Conservation (phyloP, 495 filamentous ascomycete genomes). For the Rhypophila decipiens region DNA sequence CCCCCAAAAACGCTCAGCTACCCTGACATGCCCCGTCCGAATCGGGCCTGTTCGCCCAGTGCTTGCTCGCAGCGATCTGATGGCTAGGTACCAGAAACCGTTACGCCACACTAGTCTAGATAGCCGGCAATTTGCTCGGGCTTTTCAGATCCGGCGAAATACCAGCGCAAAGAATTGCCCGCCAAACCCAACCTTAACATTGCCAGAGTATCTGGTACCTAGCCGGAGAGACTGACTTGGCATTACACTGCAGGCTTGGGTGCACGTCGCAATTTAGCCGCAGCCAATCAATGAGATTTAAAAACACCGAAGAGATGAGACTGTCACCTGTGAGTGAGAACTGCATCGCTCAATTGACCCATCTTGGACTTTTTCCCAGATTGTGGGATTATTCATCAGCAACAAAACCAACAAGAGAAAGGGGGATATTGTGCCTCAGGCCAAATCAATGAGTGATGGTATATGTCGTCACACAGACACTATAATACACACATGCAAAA, state of each 20-base stretch:
- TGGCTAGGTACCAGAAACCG: slow-evolving; percentile 8
- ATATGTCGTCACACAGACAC: too few species aligned
- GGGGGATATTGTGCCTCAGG: too few species aligned
- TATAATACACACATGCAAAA: too few species aligned
- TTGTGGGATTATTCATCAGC: too few species aligned
- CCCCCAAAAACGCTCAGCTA: slow-evolving; percentile 9
- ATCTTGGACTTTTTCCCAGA: background rate
- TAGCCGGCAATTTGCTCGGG: slow-evolving; percentile 15
- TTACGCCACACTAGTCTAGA: background rate
- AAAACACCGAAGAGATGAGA: slow-evolving; percentile 25
- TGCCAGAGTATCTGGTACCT: too few species aligned
- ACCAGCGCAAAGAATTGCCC: too few species aligned
- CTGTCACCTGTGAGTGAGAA: slow-evolving; percentile 1
- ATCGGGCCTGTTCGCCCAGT: slow-evolving; percentile 27
- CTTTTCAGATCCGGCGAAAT: background rate
- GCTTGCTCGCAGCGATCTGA: slow-evolving; percentile 11
- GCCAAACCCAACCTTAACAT: too few species aligned
- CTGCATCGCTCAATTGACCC: background rate
- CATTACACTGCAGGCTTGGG: slow-evolving; percentile 12
- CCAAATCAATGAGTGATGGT: too few species aligned
- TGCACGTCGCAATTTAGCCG: slow-evolving; percentile 34
- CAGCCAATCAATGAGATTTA: slow-evolving; percentile 20
- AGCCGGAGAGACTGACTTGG: too few species aligned
- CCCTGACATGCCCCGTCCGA: slow-evolving; percentile 15
- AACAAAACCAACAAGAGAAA: too few species aligned